Evolutionary conservation across 345 rosid genomes (phyloP).

Genomic region (Camelina laxa): DNA sequence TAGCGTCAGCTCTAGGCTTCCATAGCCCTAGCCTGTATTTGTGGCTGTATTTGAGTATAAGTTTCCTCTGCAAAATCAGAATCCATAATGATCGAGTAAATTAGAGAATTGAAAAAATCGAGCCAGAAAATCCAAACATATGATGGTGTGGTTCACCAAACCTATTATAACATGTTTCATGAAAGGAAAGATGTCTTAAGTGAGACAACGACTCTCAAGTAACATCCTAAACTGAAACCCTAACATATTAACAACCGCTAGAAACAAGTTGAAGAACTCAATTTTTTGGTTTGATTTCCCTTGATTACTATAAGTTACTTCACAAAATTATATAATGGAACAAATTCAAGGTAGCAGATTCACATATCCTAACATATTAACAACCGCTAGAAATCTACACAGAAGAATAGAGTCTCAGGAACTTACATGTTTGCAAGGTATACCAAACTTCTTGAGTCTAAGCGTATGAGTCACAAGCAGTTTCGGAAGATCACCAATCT

Average conservation of each 20-base stretch:
- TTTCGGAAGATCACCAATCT: conserved; percentile 75
- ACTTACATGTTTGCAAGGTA: conserved; percentile 92
- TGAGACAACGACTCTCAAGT: conserved; percentile 2
- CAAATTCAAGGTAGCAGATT: background rate
- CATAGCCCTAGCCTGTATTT: conserved; percentile 80
- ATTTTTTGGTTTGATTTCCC: too few species aligned
- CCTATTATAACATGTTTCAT: background rate
- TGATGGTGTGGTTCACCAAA: conserved; percentile 4
- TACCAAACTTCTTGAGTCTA: conserved; percentile 84
- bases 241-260: too few species aligned
- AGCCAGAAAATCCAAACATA: conserved; percentile 5
- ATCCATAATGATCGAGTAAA: background rate
- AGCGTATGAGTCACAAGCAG: conserved; percentile 81
- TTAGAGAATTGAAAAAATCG: background rate
- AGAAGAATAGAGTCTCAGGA: background rate
- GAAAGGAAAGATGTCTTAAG: background rate
- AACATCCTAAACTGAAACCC: background rate
- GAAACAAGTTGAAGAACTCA: too few species aligned
- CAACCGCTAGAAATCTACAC: background rate
- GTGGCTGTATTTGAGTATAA: conserved; percentile 68
- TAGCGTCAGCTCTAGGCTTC: conserved; percentile 68
- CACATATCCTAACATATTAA: background rate
- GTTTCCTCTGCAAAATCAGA: conserved; percentile 76
- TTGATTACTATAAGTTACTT: background rate
- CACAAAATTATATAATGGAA: background rate